Evolutionary conservation across 441 rosid genomes (phyloP).

Genomic region (Francoa sonchifolia): DNA sequence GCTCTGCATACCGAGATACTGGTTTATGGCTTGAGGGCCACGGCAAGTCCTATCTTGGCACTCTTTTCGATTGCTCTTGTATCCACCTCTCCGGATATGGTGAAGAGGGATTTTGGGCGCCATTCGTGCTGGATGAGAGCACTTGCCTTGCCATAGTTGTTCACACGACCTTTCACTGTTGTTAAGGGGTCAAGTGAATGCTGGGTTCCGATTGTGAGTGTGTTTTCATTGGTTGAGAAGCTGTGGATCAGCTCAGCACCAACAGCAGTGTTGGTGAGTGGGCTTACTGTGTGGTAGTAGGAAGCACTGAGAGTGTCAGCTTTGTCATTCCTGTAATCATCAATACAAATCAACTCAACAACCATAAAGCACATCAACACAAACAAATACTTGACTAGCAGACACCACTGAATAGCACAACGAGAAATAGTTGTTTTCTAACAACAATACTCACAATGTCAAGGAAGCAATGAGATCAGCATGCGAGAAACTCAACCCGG

Average conservation of each 20-base stretch:
- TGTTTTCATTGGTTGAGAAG: slow-evolving; percentile 71
- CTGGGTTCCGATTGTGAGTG: slow-evolving; percentile 71
- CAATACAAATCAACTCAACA: neutral
- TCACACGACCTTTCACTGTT: slow-evolving; percentile 70
- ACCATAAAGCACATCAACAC: neutral
- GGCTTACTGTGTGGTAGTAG: slow-evolving; percentile 79
- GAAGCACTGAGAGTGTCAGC: slow-evolving; percentile 65
- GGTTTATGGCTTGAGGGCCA: slow-evolving; percentile 66
- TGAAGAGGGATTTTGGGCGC: slow-evolving; percentile 80
- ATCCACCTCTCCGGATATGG: slow-evolving; percentile 89
- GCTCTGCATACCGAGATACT: slow-evolving; percentile 1
- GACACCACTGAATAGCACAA: neutral
- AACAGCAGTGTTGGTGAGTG: slow-evolving; percentile 68
- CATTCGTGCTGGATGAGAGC: slow-evolving; percentile 90
- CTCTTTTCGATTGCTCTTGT: slow-evolving; percentile 84
- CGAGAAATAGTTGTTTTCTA: too few relatives aligned
- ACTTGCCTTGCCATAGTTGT: slow-evolving; percentile 70
- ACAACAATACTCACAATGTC: slow-evolving; percentile 49
- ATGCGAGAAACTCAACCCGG: slow-evolving; percentile 51
- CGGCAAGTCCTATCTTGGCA: slow-evolving; percentile 75
- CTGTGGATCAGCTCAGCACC: slow-evolving; percentile 87
- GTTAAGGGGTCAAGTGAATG: slow-evolving; percentile 83
- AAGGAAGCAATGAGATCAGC: slow-evolving; percentile 65
- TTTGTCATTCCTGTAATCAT: slow-evolving; percentile 66
- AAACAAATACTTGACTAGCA: neutral